These are phyloP conservation scores for Phytophthora pluvialis DNA, from an alignment of 352 stramenopile genomes.

Conservation along the genomic window DNA sequence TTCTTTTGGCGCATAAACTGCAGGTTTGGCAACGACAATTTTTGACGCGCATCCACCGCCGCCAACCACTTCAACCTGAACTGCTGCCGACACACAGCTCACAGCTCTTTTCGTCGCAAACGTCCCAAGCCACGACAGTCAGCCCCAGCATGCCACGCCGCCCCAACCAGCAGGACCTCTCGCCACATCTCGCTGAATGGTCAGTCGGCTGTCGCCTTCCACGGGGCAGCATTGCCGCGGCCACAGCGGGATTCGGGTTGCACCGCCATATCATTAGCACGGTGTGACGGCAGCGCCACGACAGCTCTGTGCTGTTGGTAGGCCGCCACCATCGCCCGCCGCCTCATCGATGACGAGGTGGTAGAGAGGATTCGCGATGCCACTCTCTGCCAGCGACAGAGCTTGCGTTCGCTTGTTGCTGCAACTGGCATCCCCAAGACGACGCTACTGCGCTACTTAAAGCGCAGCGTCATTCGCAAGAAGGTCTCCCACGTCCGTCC, in stretches of 20 bases:
- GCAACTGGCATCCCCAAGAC: constrained; percentile 9
- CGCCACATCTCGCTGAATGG: background rate
- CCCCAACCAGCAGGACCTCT: background rate
- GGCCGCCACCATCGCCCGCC: background rate
- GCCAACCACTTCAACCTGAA: too few species aligned
- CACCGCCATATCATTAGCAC: too few species aligned
- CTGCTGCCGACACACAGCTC: too few species aligned
- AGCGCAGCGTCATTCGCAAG: background rate
- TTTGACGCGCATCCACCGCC: too few species aligned
- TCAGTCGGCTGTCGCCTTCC: background rate
- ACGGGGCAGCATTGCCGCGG: background rate
- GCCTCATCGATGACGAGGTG: background rate
- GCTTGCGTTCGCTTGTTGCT: constrained; percentile 4
- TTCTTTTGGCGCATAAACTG: too few species aligned
- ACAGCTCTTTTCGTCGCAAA: too few species aligned
- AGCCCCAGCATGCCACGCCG: background rate
- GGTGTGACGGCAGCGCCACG: too few species aligned
- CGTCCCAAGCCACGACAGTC: background rate
- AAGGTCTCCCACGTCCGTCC: background rate
- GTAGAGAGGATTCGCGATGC: background rate
- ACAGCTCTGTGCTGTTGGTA: background rate
- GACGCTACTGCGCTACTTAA: background rate
- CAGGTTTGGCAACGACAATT: too few species aligned
- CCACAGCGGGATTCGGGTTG: background rate
- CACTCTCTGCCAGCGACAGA: constrained; percentile 11